phyloP scores from a whole-genome alignment of 2,329 filamentous ascomycete species.

The Xylariaceae sp. region DNA sequence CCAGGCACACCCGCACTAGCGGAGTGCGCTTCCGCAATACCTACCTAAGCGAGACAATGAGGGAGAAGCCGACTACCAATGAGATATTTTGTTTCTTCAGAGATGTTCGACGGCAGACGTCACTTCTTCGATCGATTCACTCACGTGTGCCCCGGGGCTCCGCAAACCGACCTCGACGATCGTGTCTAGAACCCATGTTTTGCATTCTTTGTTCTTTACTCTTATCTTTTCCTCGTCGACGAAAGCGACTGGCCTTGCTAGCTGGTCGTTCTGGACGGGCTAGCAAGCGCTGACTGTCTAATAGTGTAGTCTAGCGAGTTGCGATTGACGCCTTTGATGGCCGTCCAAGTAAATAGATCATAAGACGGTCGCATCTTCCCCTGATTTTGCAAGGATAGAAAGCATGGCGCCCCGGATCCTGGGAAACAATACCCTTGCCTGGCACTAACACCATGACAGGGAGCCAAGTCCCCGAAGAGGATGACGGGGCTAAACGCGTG shows the following conservation, averaged over 20 bases:
- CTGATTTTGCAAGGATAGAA: conserved; percentile 16
- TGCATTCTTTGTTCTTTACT: not conserved
- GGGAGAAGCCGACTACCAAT: not conserved
- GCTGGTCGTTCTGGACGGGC: not conserved
- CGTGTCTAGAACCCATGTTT: not conserved
- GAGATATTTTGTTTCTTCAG: not conserved
- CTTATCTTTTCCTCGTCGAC: not conserved
- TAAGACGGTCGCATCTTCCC: conserved; percentile 14
- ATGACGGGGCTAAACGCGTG: too few relatives aligned
- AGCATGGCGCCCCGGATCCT: conserved; percentile 2
- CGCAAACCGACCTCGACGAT: not conserved
- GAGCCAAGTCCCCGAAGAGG: too few relatives aligned
- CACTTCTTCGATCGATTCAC: not conserved
- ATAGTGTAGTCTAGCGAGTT: not conserved
- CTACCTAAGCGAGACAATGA: conserved; percentile 12
- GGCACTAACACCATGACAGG: not conserved
- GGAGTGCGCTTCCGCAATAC: conserved; percentile 16
- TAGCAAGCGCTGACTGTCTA: not conserved
- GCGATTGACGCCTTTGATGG: not conserved
- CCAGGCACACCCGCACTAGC: conserved; percentile 18
- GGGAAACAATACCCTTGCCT: not conserved
- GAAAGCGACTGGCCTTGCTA: not conserved
- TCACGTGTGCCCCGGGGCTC: not conserved
- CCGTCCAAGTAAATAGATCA: not conserved
- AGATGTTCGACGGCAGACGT: not conserved